Conservation (phyloP, 805 yeast species). For the Candida nanaspora region DNA sequence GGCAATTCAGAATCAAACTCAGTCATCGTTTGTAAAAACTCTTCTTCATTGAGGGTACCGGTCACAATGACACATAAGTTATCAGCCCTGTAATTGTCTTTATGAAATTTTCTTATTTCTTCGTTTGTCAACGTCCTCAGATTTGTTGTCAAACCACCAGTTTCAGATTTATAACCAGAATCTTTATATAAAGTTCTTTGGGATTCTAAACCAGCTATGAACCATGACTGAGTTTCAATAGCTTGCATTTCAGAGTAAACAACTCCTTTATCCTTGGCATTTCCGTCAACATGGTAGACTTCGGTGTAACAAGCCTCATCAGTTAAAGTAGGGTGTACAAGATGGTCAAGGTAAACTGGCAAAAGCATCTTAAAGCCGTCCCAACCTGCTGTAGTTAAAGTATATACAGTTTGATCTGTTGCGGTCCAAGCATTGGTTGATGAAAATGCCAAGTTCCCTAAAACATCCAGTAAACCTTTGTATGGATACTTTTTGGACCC, state of each 20-base stretch:
- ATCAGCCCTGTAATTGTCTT: slow-evolving; percentile 66
- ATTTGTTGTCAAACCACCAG: slow-evolving; percentile 83
- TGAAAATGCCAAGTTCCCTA: slow-evolving; percentile 79
- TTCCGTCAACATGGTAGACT: slow-evolving; percentile 90
- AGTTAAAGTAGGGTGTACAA: slow-evolving; percentile 76
- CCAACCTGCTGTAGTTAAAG: slow-evolving; percentile 92
- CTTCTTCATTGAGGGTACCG: slow-evolving; percentile 79
- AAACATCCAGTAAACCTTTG: slow-evolving; percentile 81
- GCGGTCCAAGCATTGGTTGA: slow-evolving; percentile 96
- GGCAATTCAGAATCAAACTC: slow-evolving; percentile 56
- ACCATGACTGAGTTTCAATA: slow-evolving; percentile 72
- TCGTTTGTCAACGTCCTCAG: slow-evolving; percentile 67
- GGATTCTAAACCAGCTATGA: slow-evolving; percentile 50
- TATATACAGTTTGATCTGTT: slow-evolving; percentile 91
- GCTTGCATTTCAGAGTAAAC: slow-evolving; percentile 98
- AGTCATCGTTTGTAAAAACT: slow-evolving; percentile 52
- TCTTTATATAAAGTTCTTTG: slow-evolving; percentile 49
- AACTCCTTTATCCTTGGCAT: slow-evolving; percentile 89
- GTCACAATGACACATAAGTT: slow-evolving; percentile 76
- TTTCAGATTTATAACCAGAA: slow-evolving; percentile 87
- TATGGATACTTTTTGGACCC: slow-evolving; percentile 86
- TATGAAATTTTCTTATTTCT: slow-evolving; percentile 72
- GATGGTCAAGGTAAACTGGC: slow-evolving; percentile 87
- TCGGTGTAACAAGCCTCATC: slow-evolving; percentile 91
- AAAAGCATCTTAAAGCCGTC: slow-evolving; percentile 78